Percentiles rank a stretch among this genome's conserved stretches.
Evolutionary conservation across 306 rosid genomes (phyloP).

Genomic region (Sicyos baderoa): DNA sequence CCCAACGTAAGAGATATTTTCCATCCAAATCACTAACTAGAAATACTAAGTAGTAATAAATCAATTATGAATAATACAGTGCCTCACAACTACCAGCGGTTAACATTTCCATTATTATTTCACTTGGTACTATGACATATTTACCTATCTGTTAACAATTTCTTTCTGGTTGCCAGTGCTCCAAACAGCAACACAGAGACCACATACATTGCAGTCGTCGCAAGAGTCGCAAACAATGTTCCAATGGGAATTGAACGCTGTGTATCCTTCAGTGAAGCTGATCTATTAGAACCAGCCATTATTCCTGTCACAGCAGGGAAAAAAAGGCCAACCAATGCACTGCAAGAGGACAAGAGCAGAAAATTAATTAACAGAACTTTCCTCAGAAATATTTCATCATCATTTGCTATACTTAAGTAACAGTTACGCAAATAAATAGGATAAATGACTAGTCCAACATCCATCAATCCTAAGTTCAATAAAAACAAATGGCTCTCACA

Average conservation of each 20-base stretch:
- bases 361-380: neutral
- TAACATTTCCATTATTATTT: constrained; percentile 4
- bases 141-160: constrained; percentile 88
- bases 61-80: constrained; percentile 13
- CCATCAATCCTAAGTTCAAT: too few relatives aligned
- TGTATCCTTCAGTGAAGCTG: constrained; percentile 88
- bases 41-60: constrained; percentile 18
- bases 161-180: constrained; percentile 69
- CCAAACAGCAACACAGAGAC: constrained; percentile 82
- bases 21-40: neutral
- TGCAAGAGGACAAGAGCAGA: constrained; percentile 26
- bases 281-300: constrained; percentile 99
- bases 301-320: constrained; percentile 99
- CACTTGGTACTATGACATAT: neutral
- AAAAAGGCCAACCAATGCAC: constrained; percentile 98
- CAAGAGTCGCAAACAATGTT: constrained; percentile 80
- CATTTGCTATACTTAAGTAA: neutral
- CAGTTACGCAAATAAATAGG: neutral
- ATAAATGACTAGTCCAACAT: too few relatives aligned
- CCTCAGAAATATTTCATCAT: neutral
- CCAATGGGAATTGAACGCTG: constrained; percentile 97
- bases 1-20: neutral
- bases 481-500: neutral
- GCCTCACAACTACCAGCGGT: neutral
- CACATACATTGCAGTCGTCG: constrained; percentile 63